Evolutionary conservation across 2,329 filamentous ascomycete genomes (phyloP).

Genomic region (Emergomyces orientalis): DNA sequence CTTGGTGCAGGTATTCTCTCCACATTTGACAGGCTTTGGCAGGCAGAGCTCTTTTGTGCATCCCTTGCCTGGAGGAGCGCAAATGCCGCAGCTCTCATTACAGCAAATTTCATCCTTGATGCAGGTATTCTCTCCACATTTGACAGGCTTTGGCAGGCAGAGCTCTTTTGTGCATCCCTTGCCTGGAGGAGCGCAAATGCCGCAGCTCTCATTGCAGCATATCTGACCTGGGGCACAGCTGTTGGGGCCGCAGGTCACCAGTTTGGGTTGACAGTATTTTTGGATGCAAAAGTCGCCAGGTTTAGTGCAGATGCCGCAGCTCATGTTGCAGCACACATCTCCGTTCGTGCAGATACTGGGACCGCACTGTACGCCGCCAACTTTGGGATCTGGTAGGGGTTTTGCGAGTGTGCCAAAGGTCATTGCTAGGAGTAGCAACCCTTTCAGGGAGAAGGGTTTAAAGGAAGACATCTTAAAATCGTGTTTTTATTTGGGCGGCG

Average conservation of each 20-base stretch:
- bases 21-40: neutral
- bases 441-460: neutral
- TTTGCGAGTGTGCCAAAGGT: constrained; percentile 2
- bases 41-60: neutral
- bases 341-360: neutral
- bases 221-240: neutral
- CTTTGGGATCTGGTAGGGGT: neutral
- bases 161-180: neutral
- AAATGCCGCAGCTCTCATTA: constrained; percentile 5
- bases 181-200: neutral
- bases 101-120: constrained; percentile 1
- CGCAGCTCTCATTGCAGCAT: constrained; percentile 6
- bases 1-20: neutral
- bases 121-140: constrained; percentile 2
- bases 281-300: constrained; percentile 3
- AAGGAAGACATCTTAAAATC: neutral
- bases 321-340: constrained; percentile 2
- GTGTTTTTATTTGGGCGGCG: neutral
- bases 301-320: constrained; percentile 6
- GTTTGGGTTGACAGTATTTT: neutral
- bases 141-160: neutral
- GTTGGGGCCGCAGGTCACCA: neutral
- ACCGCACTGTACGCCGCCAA: neutral
- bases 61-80: neutral
- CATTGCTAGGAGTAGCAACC: neutral